Conservation (phyloP, 345 rosid genomes). For the thale cress (Arabidopsis thaliana) region DNA sequence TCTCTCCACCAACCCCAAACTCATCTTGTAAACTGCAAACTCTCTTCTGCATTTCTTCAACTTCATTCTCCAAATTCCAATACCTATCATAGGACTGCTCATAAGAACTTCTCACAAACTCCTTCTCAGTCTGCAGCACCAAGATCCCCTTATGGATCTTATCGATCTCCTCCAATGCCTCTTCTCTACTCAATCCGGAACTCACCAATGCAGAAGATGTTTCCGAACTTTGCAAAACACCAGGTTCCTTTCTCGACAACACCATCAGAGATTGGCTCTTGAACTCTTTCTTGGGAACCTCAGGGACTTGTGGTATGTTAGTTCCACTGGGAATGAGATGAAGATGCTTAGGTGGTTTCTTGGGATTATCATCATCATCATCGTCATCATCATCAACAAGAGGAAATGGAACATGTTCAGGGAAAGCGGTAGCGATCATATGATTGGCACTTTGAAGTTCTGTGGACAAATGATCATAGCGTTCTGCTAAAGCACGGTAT, state of each 20-base stretch:
- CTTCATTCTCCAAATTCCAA: slow-evolving; percentile 58
- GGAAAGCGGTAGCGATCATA: slow-evolving; percentile 75
- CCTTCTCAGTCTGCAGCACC: slow-evolving; percentile 77
- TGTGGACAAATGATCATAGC: slow-evolving; percentile 67
- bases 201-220: slow-evolving; percentile 32
- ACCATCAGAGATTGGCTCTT: slow-evolving; percentile 45
- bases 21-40: slow-evolving; percentile 72
- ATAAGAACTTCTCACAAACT: slow-evolving; percentile 64
- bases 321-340: slow-evolving; percentile 14
- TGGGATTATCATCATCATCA: slow-evolving; percentile 18
- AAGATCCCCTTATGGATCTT: slow-evolving; percentile 71
- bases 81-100: slow-evolving; percentile 56
- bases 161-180: slow-evolving; percentile 69
- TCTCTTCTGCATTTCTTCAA: slow-evolving; percentile 62
- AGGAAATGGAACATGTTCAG: slow-evolving; percentile 64
- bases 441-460: slow-evolving; percentile 78
- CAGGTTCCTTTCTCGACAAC: slow-evolving; percentile 44
- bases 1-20: slow-evolving; percentile 58
- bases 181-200: slow-evolving; percentile 62
- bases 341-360: slow-evolving; percentile 36
- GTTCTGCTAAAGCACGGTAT: slow-evolving; percentile 80
- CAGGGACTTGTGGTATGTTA: slow-evolving; percentile 57
- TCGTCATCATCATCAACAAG: slow-evolving; percentile 54
- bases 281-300: slow-evolving; percentile 54
- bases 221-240: slow-evolving; percentile 34